Evolutionary conservation across 2,329 filamentous ascomycete genomes (phyloP), one percentile per base, ranked within the genome.

Genomic region (Chrysoporthe austroafricana): DNA sequence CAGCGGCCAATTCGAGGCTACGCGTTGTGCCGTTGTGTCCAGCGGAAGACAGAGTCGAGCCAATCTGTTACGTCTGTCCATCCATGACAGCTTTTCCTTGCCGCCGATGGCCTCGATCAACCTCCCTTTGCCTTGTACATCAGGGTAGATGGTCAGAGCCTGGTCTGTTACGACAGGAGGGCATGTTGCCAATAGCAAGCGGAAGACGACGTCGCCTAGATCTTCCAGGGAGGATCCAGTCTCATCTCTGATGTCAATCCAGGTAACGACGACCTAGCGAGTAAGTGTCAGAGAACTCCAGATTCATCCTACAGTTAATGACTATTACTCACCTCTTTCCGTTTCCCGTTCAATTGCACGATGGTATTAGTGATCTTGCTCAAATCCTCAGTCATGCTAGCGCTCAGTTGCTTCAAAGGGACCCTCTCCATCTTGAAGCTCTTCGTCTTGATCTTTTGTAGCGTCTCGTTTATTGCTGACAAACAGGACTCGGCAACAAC

Each of bases 141-240:
- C 8, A 9, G 39, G 48, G 8, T 62, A 62, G 48, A 68, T 60
- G 46, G 73, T 71, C 1, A 79, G 71, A n/a, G 69, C 68, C 8
- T 71, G 72, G 5, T 67, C 70, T 18, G 70, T 72, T 2, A 70
- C 65, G 13, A 71, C 69, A 6, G 74, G 69, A 2, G 71, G 71
- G 43, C 72, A 76, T 13, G 77, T 77, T 4, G 77, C 77, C 44
- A 79, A 73, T 2, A 87, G 73, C 4, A 86, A 77, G 42, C 85
- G 82, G 59, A 79, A 73, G 18, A 84, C 83, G 16, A 81, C 74
- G 54, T 86, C 83, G 44, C 76, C 76, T 1, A 76, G 72, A 64
- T 80, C 76, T 72, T 86, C 82, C 6, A 78, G 73, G 16, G 56
- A 36, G 16, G 68, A 63, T 9, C 69, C 63, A 3, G 62, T 62